Base-by-base conservation (phyloP, 2,329 filamentous ascomycete genomes). In the Ilyonectria sp. region DNA sequence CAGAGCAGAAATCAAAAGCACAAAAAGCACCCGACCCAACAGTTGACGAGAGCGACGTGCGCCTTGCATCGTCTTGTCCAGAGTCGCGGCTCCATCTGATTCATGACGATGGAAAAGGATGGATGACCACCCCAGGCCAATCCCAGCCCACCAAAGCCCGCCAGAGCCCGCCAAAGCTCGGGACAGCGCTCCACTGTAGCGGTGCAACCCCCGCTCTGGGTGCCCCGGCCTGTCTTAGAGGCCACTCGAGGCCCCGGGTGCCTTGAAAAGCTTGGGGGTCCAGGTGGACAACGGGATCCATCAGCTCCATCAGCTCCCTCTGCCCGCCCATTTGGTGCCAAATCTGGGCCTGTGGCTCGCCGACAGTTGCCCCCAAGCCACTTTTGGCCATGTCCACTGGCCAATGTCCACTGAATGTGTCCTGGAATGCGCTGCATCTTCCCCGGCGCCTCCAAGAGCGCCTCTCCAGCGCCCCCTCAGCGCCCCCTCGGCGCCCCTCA, bases 1-100 rank as follows among this genome's bases (percentile, higher is more conserved):
- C 56, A 40, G 37, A 40, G 37, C 37, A 40, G 17, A 56, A 17
- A 40, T 9, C 19, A 26, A 15, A 59, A 37, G 44, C 59, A 4
- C 17, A 23, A 37, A 61, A 61, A 64, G 35, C 63, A 66, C 63
- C 63, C 58, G 58, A 66, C 62, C 63, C 46, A 35, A 66, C 59
- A 61, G 62, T 58, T 37, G 56, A 60, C 62, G 50, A 35, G 8
- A 59, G 21, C 40, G 44, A 58, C 29, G 37, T 65, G 69, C 73
- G 73, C 71, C 73, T 75, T 74, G 70, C 71, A 73, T 75, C 73
- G 73, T 75, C 73, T 71, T 71, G 73, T 63, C 63, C 63, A 55
- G 46, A 61, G 61, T 66, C 71, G 66, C 67, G 73, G 73, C 71
- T 75, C 73, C 73, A 75, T 75, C 69, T 58, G 59, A 72, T 65